Evolutionary conservation across 495 filamentous ascomycete genomes (phyloP).

Genomic region (Trichoderma reesei): DNA sequence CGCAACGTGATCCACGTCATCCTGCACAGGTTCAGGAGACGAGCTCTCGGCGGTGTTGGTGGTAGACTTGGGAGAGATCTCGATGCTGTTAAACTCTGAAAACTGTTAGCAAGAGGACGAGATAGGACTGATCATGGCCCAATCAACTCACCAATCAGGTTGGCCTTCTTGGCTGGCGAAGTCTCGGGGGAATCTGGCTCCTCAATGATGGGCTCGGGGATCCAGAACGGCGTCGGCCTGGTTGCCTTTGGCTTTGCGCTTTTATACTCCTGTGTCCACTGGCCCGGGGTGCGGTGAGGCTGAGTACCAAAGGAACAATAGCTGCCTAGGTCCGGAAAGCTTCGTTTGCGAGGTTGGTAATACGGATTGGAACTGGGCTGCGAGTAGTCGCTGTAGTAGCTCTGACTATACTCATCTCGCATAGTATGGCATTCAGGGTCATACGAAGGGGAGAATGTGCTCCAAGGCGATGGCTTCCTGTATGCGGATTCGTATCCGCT

Average conservation of each 20-base stretch:
- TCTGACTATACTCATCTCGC: neutral
- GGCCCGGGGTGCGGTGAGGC: neutral
- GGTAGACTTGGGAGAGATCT: neutral
- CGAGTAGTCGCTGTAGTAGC: neutral
- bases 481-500: neutral
- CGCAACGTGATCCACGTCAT: neutral
- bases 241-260: neutral
- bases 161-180: neutral
- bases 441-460: neutral
- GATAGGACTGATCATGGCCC: neutral
- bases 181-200: constrained; percentile 3
- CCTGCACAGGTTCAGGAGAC: neutral
- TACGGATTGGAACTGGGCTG: neutral
- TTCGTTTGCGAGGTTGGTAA: neutral
- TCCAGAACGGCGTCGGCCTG: neutral
- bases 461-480: neutral
- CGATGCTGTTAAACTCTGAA: neutral
- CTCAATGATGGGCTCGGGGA: constrained; percentile 4
- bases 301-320: neutral
- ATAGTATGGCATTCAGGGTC: neutral
- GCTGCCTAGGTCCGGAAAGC: neutral
- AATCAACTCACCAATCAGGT: constrained; percentile 1
- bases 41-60: neutral
- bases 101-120: neutral
- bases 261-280: neutral